Base-by-base conservation (phyloP, 768 basidiomycete species). In the Dioszegia crocea region DNA sequence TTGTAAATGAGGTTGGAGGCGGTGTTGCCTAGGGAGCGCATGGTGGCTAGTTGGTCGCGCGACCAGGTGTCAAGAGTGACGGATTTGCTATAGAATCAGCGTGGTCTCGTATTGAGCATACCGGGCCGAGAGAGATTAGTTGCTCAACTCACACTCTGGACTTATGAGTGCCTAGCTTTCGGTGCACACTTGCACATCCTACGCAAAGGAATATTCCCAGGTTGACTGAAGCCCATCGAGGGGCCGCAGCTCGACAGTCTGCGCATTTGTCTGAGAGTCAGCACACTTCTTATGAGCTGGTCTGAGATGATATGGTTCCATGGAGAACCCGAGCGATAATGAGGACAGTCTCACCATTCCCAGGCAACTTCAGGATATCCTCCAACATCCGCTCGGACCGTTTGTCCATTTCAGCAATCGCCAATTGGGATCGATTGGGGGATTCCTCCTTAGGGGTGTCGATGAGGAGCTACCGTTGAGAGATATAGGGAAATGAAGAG, bases 151-250 rank as follows among this genome's bases (percentile, higher is more conserved):
- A 92, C 90, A 97, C 89, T 84, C 96, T 92, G 0, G 88, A 85
- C 64, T 91, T 81, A 75, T 97, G 93, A 4, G 90, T 93, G 1
- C 93, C 93, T 59, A 97, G 86, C 80, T 93, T 94, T 53, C 93
- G 83, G 79, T 97, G 93, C 50, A 94, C 84, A 59, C 88, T 87
- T 16, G 93, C 93, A 73, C 93, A 97, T 65, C 83, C 84, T 41
- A 91, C 81, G 68, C 91, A 92, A 60, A 61, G 64, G 54, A 62
- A 68, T 8, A 74, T 88, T 17, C 93, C 92, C 3, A 96, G 80
- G 70, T 87, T 96, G 67, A 89, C 80, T 2, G 87, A 88, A 4
- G 90, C 88, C 93, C 93, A 97, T 77, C 77, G 80, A 5, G 92
- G 92, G 67, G 84, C 83, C 57, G 86, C 81, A n/a, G 86, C 78